Evolutionary conservation across 2,329 filamentous ascomycete genomes (phyloP).

Genomic region (Graphilbum fragrans): DNA sequence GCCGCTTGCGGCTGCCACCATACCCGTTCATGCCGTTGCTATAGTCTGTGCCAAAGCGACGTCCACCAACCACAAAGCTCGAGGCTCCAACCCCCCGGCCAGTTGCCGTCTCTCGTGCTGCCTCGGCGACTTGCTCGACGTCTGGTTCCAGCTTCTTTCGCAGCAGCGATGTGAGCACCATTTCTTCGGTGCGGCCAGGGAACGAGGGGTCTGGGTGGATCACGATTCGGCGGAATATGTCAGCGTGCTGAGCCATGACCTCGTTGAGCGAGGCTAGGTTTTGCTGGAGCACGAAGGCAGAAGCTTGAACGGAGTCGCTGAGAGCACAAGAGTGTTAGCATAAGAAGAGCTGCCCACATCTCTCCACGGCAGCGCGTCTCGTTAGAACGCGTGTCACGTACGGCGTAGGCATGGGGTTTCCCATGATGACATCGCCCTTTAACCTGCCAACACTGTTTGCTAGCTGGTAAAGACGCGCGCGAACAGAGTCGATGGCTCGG

Average conservation of each 20-base stretch:
- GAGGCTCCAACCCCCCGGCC: conserved; percentile 17
- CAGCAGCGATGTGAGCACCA: conserved; percentile 55
- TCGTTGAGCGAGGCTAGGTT: conserved; percentile 57
- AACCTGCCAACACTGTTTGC: conserved; percentile 56
- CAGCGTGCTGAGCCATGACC: conserved; percentile 50
- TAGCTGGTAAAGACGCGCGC: conserved; percentile 56
- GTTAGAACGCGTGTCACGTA: no score
- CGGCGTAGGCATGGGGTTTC: conserved; percentile 56
- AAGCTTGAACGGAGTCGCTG: conserved; percentile 62
- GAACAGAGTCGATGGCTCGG: conserved; percentile 58
- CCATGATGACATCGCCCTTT: conserved; percentile 45
- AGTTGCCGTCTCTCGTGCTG: conserved; percentile 39
- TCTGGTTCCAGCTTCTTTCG: conserved; percentile 75
- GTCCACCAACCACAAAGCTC: conserved; percentile 15
- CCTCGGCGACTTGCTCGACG: conserved; percentile 60
- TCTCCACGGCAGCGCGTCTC: neutral
- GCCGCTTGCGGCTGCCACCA: conserved; percentile 8
- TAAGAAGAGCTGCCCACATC: neutral
- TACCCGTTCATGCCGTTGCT: conserved; percentile 4
- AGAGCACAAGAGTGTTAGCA: neutral
- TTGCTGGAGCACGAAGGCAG: conserved; percentile 56
- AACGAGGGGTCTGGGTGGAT: conserved; percentile 67
- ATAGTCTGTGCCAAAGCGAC: neutral
- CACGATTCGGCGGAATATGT: conserved; percentile 57
- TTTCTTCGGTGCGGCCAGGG: conserved; percentile 56